Percentiles rank a stretch among this genome's conserved stretches.
Evolutionary conservation across 2,329 filamentous ascomycete species (phyloP).

Genomic region (Apiospora hydei): DNA sequence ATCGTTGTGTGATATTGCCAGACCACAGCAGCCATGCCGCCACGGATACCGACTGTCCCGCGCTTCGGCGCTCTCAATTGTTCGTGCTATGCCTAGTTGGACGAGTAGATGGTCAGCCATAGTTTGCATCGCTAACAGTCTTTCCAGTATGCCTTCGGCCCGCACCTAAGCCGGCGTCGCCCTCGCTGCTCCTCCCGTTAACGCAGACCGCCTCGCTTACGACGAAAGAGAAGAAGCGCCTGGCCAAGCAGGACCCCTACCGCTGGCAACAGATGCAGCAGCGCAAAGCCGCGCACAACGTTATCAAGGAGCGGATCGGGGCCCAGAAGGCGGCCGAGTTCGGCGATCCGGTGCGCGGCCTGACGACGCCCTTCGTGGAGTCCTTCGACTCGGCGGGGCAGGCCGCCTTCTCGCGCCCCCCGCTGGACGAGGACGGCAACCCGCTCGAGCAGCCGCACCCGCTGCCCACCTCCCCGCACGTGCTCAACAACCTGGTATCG

Average conservation of each 20-base stretch:
- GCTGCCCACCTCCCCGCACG: conserved; percentile 55
- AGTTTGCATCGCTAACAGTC: conserved; percentile 28
- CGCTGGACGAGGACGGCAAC: conserved; percentile 51
- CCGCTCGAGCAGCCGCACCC: conserved; percentile 46
- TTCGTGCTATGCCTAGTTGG: conserved; percentile 49
- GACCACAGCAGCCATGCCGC: conserved; percentile 62
- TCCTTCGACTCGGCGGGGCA: conserved; percentile 76
- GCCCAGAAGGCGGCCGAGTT: conserved; percentile 68
- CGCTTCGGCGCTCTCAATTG: conserved; percentile 66
- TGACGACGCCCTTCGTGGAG: conserved; percentile 81
- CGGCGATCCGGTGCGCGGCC: conserved; percentile 82
- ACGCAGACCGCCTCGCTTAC: conserved; percentile 69
- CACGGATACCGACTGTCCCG: conserved; percentile 67
- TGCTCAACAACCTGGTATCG: conserved; percentile 81
- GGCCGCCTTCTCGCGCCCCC: conserved; percentile 44
- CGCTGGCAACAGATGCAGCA: conserved; percentile 81
- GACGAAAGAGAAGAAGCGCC: conserved; percentile 68
- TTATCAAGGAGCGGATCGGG: conserved; percentile 74
- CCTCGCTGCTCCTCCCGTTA: conserved; percentile 57
- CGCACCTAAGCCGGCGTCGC: conserved; percentile 52
- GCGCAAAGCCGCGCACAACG: conserved; percentile 82
- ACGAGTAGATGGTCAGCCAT: conserved; percentile 30
- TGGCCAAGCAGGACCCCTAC: conserved; percentile 81
- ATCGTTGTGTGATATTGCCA: conserved; percentile 3
- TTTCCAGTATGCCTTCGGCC: conserved; percentile 67